Percentiles rank a stretch among this genome's conserved stretches.
Evolutionary conservation across 2,329 filamentous ascomycete genomes (phyloP).

Genomic region (Monilinia polystroma): DNA sequence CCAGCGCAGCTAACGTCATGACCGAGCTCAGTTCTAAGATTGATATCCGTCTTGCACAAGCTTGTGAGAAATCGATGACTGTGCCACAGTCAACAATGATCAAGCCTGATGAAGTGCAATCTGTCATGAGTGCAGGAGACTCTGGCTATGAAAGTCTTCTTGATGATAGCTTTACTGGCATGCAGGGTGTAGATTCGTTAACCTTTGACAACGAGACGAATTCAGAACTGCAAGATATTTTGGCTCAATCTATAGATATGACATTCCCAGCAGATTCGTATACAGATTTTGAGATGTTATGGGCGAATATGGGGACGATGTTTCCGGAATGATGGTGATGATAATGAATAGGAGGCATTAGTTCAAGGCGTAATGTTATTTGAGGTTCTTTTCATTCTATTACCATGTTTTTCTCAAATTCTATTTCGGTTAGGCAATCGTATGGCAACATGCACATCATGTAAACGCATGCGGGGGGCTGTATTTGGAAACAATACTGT

Average conservation of each 20-base stretch:
- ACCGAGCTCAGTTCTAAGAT: conserved; percentile 39
- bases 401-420: background rate
- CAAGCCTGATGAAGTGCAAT: conserved; percentile 16
- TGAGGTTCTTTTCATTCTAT: conserved; percentile 13
- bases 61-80: conserved; percentile 1
- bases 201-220: conserved; percentile 23
- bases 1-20: conserved; percentile 40
- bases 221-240: conserved; percentile 22
- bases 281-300: conserved; percentile 25
- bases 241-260: conserved; percentile 27
- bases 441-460: conserved; percentile 13
- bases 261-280: conserved; percentile 26
- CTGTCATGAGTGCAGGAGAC: conserved; percentile 18
- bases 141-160: conserved; percentile 21
- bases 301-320: conserved; percentile 21
- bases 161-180: conserved; percentile 13
- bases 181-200: conserved; percentile 11
- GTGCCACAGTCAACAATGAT: background rate
- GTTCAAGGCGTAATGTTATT: background rate
- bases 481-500: conserved; percentile 1
- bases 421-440: background rate
- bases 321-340: conserved; percentile 32
- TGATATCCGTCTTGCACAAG: conserved; percentile 28
- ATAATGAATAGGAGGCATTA: conserved; percentile 43
- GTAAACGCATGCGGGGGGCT: background rate